These are phyloP conservation scores for Diaporthe amygdali DNA, from an alignment of 2,329 filamentous ascomycete species.

Conservation along the genomic window DNA sequence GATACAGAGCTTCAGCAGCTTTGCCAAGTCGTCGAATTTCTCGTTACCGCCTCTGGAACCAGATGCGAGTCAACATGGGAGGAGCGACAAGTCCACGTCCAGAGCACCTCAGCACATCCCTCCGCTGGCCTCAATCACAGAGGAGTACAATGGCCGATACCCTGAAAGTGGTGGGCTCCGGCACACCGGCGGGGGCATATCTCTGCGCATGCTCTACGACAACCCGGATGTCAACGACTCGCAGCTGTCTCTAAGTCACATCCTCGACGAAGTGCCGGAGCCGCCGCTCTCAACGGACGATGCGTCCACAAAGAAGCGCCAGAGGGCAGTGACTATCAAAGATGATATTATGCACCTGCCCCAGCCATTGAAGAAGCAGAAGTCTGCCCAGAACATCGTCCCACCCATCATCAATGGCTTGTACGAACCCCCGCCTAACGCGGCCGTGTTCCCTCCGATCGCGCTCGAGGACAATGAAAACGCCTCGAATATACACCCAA, in stretches of 20 bases:
- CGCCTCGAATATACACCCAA: slow-evolving; percentile 29
- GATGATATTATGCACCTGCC: slow-evolving; percentile 70
- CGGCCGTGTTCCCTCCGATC: slow-evolving; percentile 68
- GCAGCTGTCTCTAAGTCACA: slow-evolving; percentile 50
- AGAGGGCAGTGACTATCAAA: slow-evolving; percentile 51
- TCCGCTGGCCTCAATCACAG: slow-evolving; percentile 28
- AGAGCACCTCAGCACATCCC: slow-evolving; percentile 31
- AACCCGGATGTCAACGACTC: slow-evolving; percentile 44
- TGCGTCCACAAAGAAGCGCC: slow-evolving; percentile 59
- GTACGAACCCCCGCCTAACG: slow-evolving; percentile 65
- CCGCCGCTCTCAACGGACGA: slow-evolving; percentile 35
- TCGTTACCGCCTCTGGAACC: slow-evolving; percentile 59
- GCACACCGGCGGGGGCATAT: slow-evolving; percentile 24
- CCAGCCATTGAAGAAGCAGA: slow-evolving; percentile 69
- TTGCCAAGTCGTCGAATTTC: slow-evolving; percentile 48
- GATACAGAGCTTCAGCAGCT: slow-evolving; percentile 50
- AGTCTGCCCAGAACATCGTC: slow-evolving; percentile 57
- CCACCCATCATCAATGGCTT: slow-evolving; percentile 71
- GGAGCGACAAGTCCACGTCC: slow-evolving; percentile 41
- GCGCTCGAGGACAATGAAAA: slow-evolving; percentile 59
- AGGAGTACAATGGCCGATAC: slow-evolving; percentile 24
- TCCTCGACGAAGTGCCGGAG: slow-evolving; percentile 51
- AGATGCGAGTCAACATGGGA: slow-evolving; percentile 41
- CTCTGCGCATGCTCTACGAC: slow-evolving; percentile 47
- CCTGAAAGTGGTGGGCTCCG: slow-evolving; percentile 19